These are phyloP conservation scores for Ophiostoma novo-ulmi DNA, from an alignment of 2,329 filamentous ascomycete genomes.

Conservation along the genomic window DNA sequence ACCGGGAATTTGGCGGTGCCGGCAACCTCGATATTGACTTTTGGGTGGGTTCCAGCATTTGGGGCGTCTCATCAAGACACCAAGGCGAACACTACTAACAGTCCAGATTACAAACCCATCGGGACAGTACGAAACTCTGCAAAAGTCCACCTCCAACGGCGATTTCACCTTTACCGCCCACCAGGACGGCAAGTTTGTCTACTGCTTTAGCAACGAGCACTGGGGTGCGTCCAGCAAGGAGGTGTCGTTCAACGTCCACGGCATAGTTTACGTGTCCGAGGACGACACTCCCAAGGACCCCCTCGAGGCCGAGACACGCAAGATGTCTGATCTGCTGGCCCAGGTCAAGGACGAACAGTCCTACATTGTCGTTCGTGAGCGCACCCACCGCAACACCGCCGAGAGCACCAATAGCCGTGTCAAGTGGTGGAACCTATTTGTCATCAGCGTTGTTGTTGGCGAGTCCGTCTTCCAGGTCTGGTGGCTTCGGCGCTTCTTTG, in stretches of 20 bases:
- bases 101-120: constrained; percentile 70
- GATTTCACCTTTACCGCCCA: constrained; percentile 87
- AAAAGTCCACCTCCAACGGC: constrained; percentile 78
- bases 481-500: constrained; percentile 98
- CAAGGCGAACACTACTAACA: neutral
- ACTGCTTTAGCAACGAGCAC: constrained; percentile 99
- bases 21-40: constrained; percentile 97
- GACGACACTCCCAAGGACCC: constrained; percentile 78
- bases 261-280: constrained; percentile 94
- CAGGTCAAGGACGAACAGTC: constrained; percentile 97
- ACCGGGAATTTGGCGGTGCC: constrained; percentile 89
- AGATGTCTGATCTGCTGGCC: constrained; percentile 75
- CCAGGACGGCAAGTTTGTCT: constrained; percentile 81
- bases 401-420: constrained; percentile 96
- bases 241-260: constrained; percentile 98
- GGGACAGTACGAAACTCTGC: constrained; percentile 70
- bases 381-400: constrained; percentile 95
- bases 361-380: constrained; percentile 92
- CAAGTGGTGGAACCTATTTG: constrained; percentile 99
- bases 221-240: constrained; percentile 97
- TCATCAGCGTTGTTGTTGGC: constrained; percentile 79
- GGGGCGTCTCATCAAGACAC: neutral
- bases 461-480: constrained; percentile 98
- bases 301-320: constrained; percentile 82
- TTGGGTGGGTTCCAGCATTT: constrained; percentile 61